Evolutionary conservation across 805 yeast species (phyloP).

Genomic region (Wickerhamiella lipophila): DNA sequence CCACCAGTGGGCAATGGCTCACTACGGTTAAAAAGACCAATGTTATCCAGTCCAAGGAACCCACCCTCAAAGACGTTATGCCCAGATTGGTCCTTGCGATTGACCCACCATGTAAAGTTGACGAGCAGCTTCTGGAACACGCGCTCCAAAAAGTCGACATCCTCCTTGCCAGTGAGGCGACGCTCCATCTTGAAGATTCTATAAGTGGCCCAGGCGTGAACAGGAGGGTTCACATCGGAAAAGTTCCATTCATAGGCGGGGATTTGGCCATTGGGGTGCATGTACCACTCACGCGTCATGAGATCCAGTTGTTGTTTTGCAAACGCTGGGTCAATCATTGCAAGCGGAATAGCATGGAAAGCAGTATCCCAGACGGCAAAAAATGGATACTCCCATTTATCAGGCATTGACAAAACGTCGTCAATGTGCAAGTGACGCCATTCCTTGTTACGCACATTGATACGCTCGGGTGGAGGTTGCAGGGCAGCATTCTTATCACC

Average conservation of each 20-base stretch:
- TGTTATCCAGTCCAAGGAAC: slow-evolving; percentile 81
- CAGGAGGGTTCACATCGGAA: slow-evolving; percentile 93
- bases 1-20: slow-evolving; percentile 93
- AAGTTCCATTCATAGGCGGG: slow-evolving; percentile 98
- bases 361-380: slow-evolving; percentile 97
- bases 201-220: slow-evolving; percentile 90
- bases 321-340: slow-evolving; percentile 86
- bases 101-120: slow-evolving; percentile 97
- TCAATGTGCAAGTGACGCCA: slow-evolving; percentile 85
- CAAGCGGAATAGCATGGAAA: slow-evolving; percentile 83
- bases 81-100: slow-evolving; percentile 75
- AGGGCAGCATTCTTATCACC: slow-evolving; percentile 71
- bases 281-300: slow-evolving; percentile 87
- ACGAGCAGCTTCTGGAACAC: slow-evolving; percentile 81
- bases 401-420: slow-evolving; percentile 80
- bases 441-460: slow-evolving; percentile 73
- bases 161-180: slow-evolving; percentile 70
- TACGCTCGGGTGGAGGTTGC: slow-evolving; percentile 70
- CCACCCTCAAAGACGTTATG: slow-evolving; percentile 91
- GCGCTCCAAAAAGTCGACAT: slow-evolving; percentile 72
- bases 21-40: slow-evolving; percentile 83
- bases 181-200: slow-evolving; percentile 79
- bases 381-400: slow-evolving; percentile 92
- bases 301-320: slow-evolving; percentile 80
- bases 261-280: slow-evolving; percentile 96